Evolutionary conservation across 2,329 filamentous ascomycete genomes (phyloP).

Genomic region (Tolypocladium tundrense): DNA sequence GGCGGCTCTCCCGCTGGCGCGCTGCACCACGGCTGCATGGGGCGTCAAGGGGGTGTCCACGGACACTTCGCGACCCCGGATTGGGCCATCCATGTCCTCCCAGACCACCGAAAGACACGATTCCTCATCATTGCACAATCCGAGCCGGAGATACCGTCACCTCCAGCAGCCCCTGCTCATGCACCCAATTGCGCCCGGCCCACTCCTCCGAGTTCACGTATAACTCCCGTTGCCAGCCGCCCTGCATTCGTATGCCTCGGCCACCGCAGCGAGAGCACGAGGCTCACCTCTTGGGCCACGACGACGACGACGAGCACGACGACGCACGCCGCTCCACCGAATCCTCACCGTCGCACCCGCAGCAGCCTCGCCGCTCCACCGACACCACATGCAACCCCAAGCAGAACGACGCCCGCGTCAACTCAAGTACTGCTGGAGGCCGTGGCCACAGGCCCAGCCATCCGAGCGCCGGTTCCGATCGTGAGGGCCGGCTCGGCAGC

Average conservation of each 20-base stretch:
- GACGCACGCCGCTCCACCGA: background rate
- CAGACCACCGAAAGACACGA: background rate
- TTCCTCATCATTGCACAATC: background rate
- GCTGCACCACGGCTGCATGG: background rate
- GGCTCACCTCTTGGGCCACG: conserved; percentile 1
- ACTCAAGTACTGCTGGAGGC: conserved; percentile 14
- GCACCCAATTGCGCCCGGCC: background rate
- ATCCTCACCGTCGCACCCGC: background rate
- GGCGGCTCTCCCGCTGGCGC: background rate
- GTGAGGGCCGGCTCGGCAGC: conserved; percentile 7
- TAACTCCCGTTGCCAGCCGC: background rate
- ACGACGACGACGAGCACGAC: background rate
- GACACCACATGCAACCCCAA: conserved; percentile 16
- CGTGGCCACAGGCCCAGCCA: conserved; percentile 11
- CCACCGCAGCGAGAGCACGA: conserved; percentile 10
- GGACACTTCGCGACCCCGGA: background rate
- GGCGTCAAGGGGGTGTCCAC: background rate
- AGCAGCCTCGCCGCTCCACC: conserved; percentile 9
- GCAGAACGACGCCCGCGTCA: conserved; percentile 8
- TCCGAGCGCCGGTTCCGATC: conserved; percentile 16
- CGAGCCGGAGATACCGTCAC: background rate
- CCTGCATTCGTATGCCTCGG: conserved; percentile 10
- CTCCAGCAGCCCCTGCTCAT: background rate
- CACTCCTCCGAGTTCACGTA: background rate
- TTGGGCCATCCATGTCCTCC: background rate